Percentiles rank a stretch among this genome's conserved stretches.
Evolutionary conservation across 2,329 filamentous ascomycete species (phyloP).

Genomic region (Phoma sp.): DNA sequence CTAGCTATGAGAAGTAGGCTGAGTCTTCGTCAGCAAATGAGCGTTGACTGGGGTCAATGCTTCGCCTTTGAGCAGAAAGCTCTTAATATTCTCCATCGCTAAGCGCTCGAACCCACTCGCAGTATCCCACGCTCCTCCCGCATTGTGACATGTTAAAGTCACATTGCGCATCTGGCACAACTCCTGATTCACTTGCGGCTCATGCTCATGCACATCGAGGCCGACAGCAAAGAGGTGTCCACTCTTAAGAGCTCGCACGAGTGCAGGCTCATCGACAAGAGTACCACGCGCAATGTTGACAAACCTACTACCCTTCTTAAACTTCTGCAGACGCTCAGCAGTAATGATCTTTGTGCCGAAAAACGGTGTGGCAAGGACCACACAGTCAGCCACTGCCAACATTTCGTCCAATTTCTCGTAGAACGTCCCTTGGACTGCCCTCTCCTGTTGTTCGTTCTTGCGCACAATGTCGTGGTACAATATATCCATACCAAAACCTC

Average conservation of each 20-base stretch:
- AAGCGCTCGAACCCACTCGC: conserved; percentile 70
- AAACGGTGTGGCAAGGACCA: no score
- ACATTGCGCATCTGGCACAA: conserved; percentile 57
- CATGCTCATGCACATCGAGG: not conserved
- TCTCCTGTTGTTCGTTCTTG: no score
- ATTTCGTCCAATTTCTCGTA: no score
- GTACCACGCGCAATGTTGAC: not conserved
- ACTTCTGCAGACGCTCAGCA: not conserved
- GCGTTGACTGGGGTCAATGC: no score
- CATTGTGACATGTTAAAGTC: conserved; percentile 70
- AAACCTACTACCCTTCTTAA: no score
- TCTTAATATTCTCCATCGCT: conserved; percentile 65
- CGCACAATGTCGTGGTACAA: no score
- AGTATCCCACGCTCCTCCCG: conserved; percentile 70
- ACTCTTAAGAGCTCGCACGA: not conserved
- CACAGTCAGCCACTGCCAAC: no score
- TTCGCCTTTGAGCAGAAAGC: not conserved
- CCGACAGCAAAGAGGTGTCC: not conserved
- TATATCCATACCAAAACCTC: no score
- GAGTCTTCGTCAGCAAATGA: no score
- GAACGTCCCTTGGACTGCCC: no score
- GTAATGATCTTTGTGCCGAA: conserved; percentile 55
- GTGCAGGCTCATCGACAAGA: not conserved
- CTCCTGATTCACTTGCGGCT: no score
- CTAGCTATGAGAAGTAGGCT: no score